A percentile compares a stretch with the other conserved stretches of the same genome.
Conservation (phyloP, 169 alveolate genomes). For the Eimeria maxima region DNA sequence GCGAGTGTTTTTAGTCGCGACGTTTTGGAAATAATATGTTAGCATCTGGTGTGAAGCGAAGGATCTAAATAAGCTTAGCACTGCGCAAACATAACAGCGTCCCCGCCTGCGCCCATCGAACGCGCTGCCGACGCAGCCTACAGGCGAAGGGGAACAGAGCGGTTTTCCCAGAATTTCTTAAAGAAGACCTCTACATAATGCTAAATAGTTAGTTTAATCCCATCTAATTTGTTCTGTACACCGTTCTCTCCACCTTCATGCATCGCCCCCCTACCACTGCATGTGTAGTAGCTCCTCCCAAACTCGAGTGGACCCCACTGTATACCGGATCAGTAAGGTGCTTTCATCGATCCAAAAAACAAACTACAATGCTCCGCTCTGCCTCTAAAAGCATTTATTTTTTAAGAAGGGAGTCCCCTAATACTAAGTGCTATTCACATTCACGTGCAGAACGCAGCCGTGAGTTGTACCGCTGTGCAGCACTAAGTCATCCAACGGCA, state of each 20-base stretch:
- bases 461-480: background rate
- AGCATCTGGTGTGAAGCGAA: constrained; percentile 24
- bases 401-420: background rate
- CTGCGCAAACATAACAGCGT: background rate
- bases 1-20: constrained; percentile 4
- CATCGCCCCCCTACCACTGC: background rate
- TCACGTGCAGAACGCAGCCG: background rate
- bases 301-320: constrained; percentile 31
- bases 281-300: background rate
- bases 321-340: background rate
- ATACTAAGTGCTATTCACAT: background rate
- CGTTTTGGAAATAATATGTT: background rate
- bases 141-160: constrained; percentile 19
- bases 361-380: background rate
- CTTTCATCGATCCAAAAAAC: background rate
- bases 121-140: constrained; percentile 58
- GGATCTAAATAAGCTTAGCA: too few species aligned
- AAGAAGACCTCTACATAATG: background rate
- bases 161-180: background rate
- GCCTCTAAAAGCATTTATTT: background rate
- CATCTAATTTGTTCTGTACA: background rate
- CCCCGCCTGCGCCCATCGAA: background rate
- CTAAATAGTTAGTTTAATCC: background rate
- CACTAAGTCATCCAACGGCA: background rate
- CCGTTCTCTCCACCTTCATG: background rate